Evolutionary conservation across 495 filamentous ascomycete genomes (phyloP), one percentile per base, ranked within the genome.

Genomic region (Penicillium paradoxum): DNA sequence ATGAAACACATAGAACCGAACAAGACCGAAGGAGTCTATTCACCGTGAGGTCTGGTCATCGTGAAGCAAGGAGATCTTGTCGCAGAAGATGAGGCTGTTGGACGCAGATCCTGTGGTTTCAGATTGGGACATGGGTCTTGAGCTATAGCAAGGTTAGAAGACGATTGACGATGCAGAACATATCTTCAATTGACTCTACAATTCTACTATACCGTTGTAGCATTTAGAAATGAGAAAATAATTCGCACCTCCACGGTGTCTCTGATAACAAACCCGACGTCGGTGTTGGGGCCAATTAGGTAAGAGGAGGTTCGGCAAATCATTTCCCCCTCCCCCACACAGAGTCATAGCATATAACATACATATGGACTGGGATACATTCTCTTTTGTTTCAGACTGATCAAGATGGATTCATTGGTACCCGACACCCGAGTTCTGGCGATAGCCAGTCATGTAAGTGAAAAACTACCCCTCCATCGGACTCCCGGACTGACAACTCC

Each of bases 381-480:
- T 46, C 46, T 49, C 42, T 43, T 53, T 42, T 6, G 13, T 13
- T 14, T 34, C 10, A 11, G 13, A 9, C 5, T 4, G 17, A 17
- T 36, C 41, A 50, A 25, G 40, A 51, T 47, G 6, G 69, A 73
- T 37, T 56, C 41, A 48, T 60, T 82, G 24, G 81, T 95, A 39
- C 90, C 91, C 10, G 89, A 93, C 66, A 95, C 90, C 27, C 76
- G 82, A 63, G 91, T 98, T 50, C 79, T 98, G 64, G 91, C 93
- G 37, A 83, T 97, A 57, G 93, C 93, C 65, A 97, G 93, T 72
- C 93, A 98, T 95, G 93, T 97, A 88, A 72, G 89, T 45, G 29
- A 64, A 34, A 51, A 27, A 7, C n/a, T n/a, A 53, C 48, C 19
- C 15, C 46, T 44, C 14, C 22, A 22, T 45, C 40, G n/a, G 14